Percentiles rank a stretch among this genome's conserved stretches.
Evolutionary conservation across 2,329 filamentous ascomycete species (phyloP).

Genomic region (Paecilomyces formosus): DNA sequence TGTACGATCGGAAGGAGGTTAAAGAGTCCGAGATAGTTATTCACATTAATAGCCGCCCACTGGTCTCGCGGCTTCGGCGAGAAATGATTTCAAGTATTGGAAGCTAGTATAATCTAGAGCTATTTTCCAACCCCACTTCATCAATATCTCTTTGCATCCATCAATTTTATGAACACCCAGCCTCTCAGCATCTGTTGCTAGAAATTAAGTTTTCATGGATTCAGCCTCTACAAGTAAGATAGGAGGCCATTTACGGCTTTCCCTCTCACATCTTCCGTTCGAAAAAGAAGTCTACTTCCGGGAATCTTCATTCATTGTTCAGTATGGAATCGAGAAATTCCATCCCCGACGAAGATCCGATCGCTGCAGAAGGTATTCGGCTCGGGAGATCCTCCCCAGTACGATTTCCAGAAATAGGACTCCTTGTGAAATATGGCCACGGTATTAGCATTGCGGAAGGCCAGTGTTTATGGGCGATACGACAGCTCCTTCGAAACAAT

Average conservation of each 20-base stretch:
- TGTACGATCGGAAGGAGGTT: neutral
- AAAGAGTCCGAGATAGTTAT: too few species aligned
- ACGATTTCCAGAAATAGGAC: conserved; percentile 10
- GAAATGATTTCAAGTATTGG: too few species aligned
- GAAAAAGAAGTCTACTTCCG: neutral
- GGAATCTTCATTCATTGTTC: neutral
- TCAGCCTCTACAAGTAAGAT: neutral
- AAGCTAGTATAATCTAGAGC: too few species aligned
- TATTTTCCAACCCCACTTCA: too few species aligned
- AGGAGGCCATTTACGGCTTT: neutral
- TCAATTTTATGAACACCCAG: neutral
- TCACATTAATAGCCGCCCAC: too few species aligned
- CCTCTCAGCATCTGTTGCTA: neutral
- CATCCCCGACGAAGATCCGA: neutral
- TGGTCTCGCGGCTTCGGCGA: too few species aligned
- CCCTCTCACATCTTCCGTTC: neutral
- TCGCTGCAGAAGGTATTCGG: neutral
- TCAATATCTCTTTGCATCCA: neutral
- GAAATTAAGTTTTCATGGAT: neutral
- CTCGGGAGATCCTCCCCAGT: conserved; percentile 4
- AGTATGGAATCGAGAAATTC: neutral
- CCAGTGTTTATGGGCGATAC: conserved; percentile 16
- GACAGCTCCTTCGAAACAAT: conserved; percentile 8
- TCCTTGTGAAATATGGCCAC: conserved; percentile 19
- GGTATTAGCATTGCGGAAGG: conserved; percentile 14